phyloP scores from a whole-genome alignment of 2,329 filamentous ascomycete species.

The Aciculosporium take region DNA sequence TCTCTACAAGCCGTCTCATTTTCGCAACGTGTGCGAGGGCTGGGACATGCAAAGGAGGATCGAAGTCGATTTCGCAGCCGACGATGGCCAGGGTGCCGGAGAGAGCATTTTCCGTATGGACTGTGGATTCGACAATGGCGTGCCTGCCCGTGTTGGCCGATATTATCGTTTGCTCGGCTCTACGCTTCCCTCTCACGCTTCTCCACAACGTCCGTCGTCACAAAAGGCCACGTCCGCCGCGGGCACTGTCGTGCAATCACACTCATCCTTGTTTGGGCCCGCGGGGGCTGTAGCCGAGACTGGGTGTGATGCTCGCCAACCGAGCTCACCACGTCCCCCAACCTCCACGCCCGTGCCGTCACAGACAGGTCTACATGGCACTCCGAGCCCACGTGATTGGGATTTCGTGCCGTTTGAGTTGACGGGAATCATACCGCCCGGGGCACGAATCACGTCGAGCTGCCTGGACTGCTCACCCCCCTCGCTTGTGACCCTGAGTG shows the following conservation, averaged over 20 bases:
- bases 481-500: constrained; percentile 54
- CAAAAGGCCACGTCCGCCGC: background rate
- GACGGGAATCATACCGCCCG: constrained; percentile 39
- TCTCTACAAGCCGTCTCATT: constrained; percentile 58
- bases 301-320: constrained; percentile 7
- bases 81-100: constrained; percentile 61
- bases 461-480: constrained; percentile 63
- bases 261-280: constrained; percentile 19
- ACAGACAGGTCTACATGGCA: background rate
- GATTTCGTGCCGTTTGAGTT: constrained; percentile 25
- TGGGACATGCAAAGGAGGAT: constrained; percentile 87
- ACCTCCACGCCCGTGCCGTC: constrained; percentile 13
- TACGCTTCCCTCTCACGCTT: constrained; percentile 7
- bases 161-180: constrained; percentile 23
- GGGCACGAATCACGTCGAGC: constrained; percentile 52
- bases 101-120: constrained; percentile 64
- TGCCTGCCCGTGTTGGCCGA: constrained; percentile 28
- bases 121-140: constrained; percentile 51
- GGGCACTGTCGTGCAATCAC: constrained; percentile 3
- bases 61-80: constrained; percentile 78
- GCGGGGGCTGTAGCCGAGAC: constrained; percentile 3
- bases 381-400: constrained; percentile 18
- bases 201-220: constrained; percentile 3
- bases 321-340: constrained; percentile 11
- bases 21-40: constrained; percentile 60